phyloP scores from a whole-genome alignment of 2,329 filamentous ascomycete species.

The Didymella sp. region DNA sequence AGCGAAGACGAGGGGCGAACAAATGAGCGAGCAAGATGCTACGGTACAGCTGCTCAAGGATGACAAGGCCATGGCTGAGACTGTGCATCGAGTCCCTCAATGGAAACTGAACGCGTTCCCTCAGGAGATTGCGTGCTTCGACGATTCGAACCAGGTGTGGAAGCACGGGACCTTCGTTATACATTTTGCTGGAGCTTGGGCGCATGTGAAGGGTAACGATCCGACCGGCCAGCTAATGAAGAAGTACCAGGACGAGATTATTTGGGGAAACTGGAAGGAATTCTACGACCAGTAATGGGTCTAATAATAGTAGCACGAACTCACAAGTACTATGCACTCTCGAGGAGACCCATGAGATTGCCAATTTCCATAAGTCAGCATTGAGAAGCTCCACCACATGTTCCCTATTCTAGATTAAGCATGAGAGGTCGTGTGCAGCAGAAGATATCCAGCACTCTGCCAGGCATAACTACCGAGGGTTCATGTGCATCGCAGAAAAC shows the following conservation, averaged over 20 bases:
- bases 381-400: not conserved
- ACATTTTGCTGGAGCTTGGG: conserved; percentile 55
- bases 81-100: conserved; percentile 45
- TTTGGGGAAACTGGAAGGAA: conserved; percentile 45
- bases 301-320: not conserved
- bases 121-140: conserved; percentile 50
- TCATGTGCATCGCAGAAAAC: not conserved
- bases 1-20: conserved; percentile 27
- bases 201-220: conserved; percentile 49
- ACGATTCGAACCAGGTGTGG: conserved; percentile 41
- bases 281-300: conserved; percentile 26
- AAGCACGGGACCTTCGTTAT: conserved; percentile 47
- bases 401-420: not conserved
- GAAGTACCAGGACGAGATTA: conserved; percentile 46
- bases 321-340: not conserved
- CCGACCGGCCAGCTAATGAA: conserved; percentile 50
- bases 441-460: not conserved
- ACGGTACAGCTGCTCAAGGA: conserved; percentile 45
- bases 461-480: not conserved
- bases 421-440: not conserved
- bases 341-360: not conserved
- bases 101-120: conserved; percentile 52
- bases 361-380: not conserved
- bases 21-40: conserved; percentile 51
- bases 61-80: conserved; percentile 26